phyloP scores from a whole-genome alignment of 768 basidiomycete genomes.

The Collybia nuda region DNA sequence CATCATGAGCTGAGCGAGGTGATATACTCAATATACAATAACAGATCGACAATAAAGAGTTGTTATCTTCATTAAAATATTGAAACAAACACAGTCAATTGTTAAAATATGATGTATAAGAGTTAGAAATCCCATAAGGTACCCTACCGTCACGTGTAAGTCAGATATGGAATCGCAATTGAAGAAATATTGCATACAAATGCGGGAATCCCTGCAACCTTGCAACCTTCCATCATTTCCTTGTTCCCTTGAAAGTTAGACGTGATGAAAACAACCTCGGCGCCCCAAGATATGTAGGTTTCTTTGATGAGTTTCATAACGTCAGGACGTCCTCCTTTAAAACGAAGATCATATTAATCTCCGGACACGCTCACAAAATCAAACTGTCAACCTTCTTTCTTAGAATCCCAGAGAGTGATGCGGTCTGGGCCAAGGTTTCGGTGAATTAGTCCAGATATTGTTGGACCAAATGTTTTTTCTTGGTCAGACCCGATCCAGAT shows the following conservation, averaged over 20 bases:
- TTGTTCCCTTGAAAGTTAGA: conserved; percentile 76
- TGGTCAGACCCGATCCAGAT: conserved; percentile 88
- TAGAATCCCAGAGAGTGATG: conserved; percentile 78
- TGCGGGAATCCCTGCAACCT: conserved; percentile 65
- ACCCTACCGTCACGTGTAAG: conserved; percentile 32
- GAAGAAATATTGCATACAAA: conserved; percentile 40
- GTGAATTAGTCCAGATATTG: conserved; percentile 71
- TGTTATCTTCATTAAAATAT: too few species aligned
- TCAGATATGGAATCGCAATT: not conserved
- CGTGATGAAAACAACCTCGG: conserved; percentile 83
- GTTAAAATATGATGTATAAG: not conserved
- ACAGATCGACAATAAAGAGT: too few species aligned
- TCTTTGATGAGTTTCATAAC: conserved; percentile 77
- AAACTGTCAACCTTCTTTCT: conserved; percentile 47
- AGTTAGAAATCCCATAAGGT: conserved; percentile 73
- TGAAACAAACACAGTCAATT: not conserved
- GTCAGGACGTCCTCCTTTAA: conserved; percentile 66
- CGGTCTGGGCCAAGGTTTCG: conserved; percentile 69
- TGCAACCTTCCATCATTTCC: conserved; percentile 84
- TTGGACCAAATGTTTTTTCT: conserved; percentile 83
- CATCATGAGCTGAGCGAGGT: too few species aligned
- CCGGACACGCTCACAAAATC: not conserved
- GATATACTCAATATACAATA: too few species aligned
- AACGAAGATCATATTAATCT: not conserved
- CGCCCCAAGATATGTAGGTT: conserved; percentile 72